Base-by-base conservation (phyloP, 176 grass and related monocot species). In the Oryza coarctata region DNA sequence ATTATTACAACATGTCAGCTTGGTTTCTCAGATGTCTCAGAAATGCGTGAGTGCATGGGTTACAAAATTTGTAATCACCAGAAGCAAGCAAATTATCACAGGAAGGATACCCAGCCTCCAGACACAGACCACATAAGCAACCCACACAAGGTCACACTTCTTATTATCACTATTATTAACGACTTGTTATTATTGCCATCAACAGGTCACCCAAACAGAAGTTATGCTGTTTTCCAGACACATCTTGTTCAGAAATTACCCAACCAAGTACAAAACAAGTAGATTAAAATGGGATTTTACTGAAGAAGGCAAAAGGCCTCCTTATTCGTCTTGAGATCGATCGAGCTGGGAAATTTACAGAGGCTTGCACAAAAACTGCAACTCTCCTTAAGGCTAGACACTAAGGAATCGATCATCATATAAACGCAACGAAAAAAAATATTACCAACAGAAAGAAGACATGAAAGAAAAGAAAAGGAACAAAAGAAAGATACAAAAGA, bases 281-380 rank as follows among this genome's bases (percentile, higher is more conserved):
- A 55, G 20, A 75, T 22, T 32, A 63, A 32, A 28, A 14, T n/a
- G 60, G 35, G 7, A 39, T 14, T 62, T 73, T 61, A 78, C 23
- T 69, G n/a, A 15, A n/a, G 6, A 9, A 38, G 68, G 28, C 41
- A 82, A 47, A 85, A 62, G 34, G 22, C 50, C 63, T 88, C 60
- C 61, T 88, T 80, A 89, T 83, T 83, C 84, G 71, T 80, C 82
- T 57, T 44, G 50, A 22, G 27, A 79, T 23, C 8, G 27, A 86
- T 34, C 5, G 12, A 68, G 83, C 64, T 60, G 68, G 71, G 68
- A 72, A 86, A 82, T 65, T 86, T 86, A 50, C 65, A 89, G 79
- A 90, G 67, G 83, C 83, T 90, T 90, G 73, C 88, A 90, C 67
- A 90, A 86, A 87, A 89, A 92, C 78, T 89, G 86, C 90, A 92